phyloP scores from a whole-genome alignment of 495 filamentous ascomycete genomes.

The Cetradonia linearis region DNA sequence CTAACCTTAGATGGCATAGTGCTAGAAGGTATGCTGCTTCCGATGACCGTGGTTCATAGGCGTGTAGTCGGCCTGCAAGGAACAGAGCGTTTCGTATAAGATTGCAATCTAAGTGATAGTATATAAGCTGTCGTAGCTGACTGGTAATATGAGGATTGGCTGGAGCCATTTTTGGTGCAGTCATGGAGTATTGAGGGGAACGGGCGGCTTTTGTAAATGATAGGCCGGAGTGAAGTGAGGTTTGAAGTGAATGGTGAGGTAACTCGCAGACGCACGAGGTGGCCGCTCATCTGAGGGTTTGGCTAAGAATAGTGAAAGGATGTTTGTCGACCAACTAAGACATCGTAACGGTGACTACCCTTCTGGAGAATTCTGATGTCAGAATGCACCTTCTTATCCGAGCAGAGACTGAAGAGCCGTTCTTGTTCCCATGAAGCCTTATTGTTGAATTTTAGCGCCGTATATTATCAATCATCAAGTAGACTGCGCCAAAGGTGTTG shows the following conservation, averaged over 20 bases:
- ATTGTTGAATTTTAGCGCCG: constrained; percentile 7
- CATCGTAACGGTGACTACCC: not conserved
- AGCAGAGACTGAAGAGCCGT: not conserved
- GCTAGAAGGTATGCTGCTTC: constrained; percentile 78
- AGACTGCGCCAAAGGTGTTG: not conserved
- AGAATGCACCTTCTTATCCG: constrained; percentile 7
- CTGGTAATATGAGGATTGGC: constrained; percentile 53
- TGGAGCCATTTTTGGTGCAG: constrained; percentile 53
- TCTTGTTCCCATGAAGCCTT: constrained; percentile 2
- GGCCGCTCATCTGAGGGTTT: constrained; percentile 14
- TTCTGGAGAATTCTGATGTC: not conserved
- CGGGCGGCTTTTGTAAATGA: not conserved
- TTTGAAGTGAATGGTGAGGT: constrained; percentile 9
- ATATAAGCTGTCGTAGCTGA: constrained; percentile 75
- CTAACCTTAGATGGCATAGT: constrained; percentile 71
- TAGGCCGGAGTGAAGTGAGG: constrained; percentile 10
- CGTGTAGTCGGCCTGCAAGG: constrained; percentile 73
- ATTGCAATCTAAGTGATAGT: constrained; percentile 90
- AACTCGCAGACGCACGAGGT: not conserved
- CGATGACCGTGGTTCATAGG: constrained; percentile 64
- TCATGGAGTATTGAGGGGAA: constrained; percentile 8
- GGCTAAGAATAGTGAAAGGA: constrained; percentile 10
- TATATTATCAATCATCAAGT: not conserved
- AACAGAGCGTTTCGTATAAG: constrained; percentile 82
- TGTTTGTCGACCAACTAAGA: constrained; percentile 1